Evolutionary conservation across 345 rosid genomes (phyloP).

Genomic region (Brassica carinata): DNA sequence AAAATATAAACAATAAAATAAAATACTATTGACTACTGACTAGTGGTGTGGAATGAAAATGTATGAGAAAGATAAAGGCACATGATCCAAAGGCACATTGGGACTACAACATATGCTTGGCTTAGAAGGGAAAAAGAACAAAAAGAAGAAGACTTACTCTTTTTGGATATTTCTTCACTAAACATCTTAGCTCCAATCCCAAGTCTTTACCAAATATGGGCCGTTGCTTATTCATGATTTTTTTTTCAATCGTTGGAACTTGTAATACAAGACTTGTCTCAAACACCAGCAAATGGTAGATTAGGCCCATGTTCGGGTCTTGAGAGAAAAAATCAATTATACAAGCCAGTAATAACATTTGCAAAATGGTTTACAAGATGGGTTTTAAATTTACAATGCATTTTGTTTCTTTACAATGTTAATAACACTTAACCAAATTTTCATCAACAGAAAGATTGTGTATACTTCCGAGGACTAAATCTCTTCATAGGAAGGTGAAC

Average conservation of each 20-base stretch:
- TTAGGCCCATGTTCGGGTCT: slow-evolving; percentile 29
- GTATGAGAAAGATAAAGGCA: slow-evolving; percentile 14
- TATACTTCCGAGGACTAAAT: not conserved
- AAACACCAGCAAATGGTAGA: slow-evolving; percentile 6
- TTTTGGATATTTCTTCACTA: slow-evolving; percentile 27
- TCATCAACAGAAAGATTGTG: not conserved
- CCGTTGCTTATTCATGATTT: slow-evolving; percentile 23
- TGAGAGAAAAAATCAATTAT: not conserved
- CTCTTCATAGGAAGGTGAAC: not conserved
- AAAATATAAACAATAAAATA: slow-evolving; percentile 1
- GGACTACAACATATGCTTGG: slow-evolving; percentile 37
- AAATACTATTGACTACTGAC: not conserved
- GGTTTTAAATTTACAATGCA: not conserved
- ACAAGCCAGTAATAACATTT: not conserved
- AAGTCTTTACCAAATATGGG: slow-evolving; percentile 9
- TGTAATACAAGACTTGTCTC: slow-evolving; percentile 27
- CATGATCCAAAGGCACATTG: slow-evolving; percentile 35
- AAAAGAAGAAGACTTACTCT: slow-evolving; percentile 27
- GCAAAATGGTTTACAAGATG: not conserved
- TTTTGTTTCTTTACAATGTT: not conserved
- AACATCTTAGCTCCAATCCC: slow-evolving; percentile 16
- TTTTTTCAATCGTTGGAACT: slow-evolving; percentile 27
- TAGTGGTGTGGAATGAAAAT: not conserved
- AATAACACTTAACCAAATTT: slow-evolving; percentile 7
- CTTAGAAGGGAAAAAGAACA: slow-evolving; percentile 35